Evolutionary conservation across 352 stramenopile genomes (phyloP).

Genomic region (Phytophthora crassamura): DNA sequence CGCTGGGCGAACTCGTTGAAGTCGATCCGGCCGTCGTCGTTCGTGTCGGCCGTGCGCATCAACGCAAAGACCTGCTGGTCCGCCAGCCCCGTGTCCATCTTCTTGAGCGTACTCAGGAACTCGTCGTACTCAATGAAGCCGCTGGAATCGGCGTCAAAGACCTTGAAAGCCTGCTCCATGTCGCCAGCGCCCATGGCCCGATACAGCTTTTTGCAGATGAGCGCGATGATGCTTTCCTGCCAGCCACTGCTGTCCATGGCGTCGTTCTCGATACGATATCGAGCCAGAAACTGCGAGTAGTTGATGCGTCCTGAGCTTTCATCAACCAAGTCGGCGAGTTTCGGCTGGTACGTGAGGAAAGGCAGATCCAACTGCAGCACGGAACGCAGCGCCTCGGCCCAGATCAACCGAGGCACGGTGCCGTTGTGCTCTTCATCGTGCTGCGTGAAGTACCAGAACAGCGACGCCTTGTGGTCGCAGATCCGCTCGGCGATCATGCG

Average conservation of each 20-base stretch:
- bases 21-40: constrained; percentile 92
- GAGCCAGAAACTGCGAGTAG: constrained; percentile 94
- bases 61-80: constrained; percentile 94
- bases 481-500: constrained; percentile 95
- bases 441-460: constrained; percentile 96
- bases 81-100: constrained; percentile 92
- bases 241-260: constrained; percentile 85
- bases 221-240: constrained; percentile 91
- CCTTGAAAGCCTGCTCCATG: constrained; percentile 89
- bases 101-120: constrained; percentile 91
- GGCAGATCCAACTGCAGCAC: constrained; percentile 93
- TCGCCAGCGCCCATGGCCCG: constrained; percentile 90
- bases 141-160: constrained; percentile 92
- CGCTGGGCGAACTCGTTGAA: constrained; percentile 92
- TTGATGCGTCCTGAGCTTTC: constrained; percentile 84
- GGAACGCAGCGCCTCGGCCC: constrained; percentile 90
- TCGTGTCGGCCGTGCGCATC: constrained; percentile 93
- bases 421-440: constrained; percentile 92
- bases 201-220: constrained; percentile 94
- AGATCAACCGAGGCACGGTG: constrained; percentile 85
- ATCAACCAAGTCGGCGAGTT: constrained; percentile 88
- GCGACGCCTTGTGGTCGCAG: constrained; percentile 90
- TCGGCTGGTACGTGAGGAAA: constrained; percentile 90
- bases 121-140: constrained; percentile 95
- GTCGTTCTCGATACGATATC: constrained; percentile 93